Base-by-base conservation (phyloP, 176 grass and related monocot species). In the Avena insularis region DNA sequence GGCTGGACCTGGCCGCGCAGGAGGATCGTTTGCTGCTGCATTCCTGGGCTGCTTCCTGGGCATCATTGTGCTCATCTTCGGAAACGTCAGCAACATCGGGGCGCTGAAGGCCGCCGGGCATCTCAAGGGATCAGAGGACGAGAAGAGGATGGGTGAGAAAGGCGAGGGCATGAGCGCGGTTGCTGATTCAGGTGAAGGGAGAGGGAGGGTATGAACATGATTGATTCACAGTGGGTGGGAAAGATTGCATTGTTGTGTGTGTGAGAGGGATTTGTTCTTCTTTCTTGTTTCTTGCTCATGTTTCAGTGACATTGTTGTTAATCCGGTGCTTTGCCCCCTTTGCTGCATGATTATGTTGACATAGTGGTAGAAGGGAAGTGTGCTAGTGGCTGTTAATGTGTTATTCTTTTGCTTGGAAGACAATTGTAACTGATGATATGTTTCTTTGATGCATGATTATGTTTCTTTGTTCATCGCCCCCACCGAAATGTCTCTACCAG, bases 11-110 rank as follows among this genome's bases (percentile, higher is more conserved):
- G 96, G 96, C 0, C 90, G 88, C 4, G 84, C 93, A 0, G 93
- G 90, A 13, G 83, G 83, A 15, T 66, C 91, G 2, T 98, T 98
- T 11, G 96, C 90, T 6, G 92, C 86, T 1, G 93, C 96, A 1
- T 95, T 98, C 81, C 75, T 95, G 33, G 93, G 83, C 25, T 83
- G 90, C 88, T 95, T 98, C 81, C 79, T 95, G 0, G 96, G 96
- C 33, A 90, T 95, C 47, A 71, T 94, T 10, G 93, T 94, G 82
- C 72, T 98, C 12, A 90, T 98, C 50, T 98, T 98, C 15, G 96
- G 96, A 14, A 98, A 95, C n/a, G 93, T 95, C 1, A 98, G 93
- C 89, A 94, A 92, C 79, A 74, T 89, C 0, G 88, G 93, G 11
- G 93, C 90, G 1, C 69, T 94, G 62, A 91, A 88, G 84, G 93